Evolutionary conservation across 2,329 filamentous ascomycete genomes (phyloP).

Genomic region (Cercospora berteroae): DNA sequence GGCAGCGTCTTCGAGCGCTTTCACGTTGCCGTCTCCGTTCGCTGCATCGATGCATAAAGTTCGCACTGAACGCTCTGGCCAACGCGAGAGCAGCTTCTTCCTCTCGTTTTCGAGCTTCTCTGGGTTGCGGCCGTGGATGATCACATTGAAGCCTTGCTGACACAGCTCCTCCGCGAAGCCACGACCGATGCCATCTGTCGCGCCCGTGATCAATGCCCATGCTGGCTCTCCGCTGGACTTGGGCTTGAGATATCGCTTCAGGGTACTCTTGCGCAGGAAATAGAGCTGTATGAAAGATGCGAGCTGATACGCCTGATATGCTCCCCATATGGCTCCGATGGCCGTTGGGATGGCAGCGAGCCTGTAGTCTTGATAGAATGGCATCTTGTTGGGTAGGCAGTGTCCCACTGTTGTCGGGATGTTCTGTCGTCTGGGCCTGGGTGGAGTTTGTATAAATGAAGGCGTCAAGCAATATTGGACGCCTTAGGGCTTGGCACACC

Average conservation of each 20-base stretch:
- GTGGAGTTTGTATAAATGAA: background rate
- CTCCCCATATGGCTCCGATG: slow-evolving; percentile 24
- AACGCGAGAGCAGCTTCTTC: slow-evolving; percentile 41
- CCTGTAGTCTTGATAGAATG: background rate
- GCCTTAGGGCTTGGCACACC: background rate
- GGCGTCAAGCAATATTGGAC: background rate
- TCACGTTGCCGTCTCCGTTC: slow-evolving; percentile 38
- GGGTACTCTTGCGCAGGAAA: slow-evolving; percentile 27
- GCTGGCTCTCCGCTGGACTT: slow-evolving; percentile 14
- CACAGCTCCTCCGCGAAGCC: slow-evolving; percentile 54
- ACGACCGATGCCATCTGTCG: slow-evolving; percentile 56
- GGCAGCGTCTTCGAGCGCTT: slow-evolving; percentile 41
- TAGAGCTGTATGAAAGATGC: slow-evolving; percentile 28
- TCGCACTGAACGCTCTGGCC: slow-evolving; percentile 43
- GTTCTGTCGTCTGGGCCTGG: background rate
- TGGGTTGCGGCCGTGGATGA: slow-evolving; percentile 57
- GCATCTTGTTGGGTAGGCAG: background rate
- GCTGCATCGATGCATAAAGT: slow-evolving; percentile 35
- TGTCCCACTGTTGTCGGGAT: background rate
- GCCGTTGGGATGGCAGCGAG: slow-evolving; percentile 11
- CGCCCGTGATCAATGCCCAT: slow-evolving; percentile 42
- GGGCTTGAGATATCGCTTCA: slow-evolving; percentile 26
- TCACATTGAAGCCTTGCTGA: slow-evolving; percentile 53
- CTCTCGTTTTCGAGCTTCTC: slow-evolving; percentile 49
- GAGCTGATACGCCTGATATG: slow-evolving; percentile 25